Evolutionary conservation across 371 early-diverging fungal species (phyloP), one percentile per base, ranked within the genome.

Genomic region (Thermomucor indicae-seudaticae): DNA sequence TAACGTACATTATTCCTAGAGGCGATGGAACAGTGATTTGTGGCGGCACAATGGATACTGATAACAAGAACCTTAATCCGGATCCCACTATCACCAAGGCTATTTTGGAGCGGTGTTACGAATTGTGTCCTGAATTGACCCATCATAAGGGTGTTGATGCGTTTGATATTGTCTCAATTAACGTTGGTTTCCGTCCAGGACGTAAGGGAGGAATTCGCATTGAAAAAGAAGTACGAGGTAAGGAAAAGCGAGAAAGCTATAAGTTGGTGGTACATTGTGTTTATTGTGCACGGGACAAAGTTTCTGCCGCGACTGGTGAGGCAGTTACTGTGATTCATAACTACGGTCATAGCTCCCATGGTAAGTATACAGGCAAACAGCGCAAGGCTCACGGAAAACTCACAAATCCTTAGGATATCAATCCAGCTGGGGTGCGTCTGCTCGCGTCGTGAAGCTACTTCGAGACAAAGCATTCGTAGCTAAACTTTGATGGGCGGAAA

Each of bases 1-100:
- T 80, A 48, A 82, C 85, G 22, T 93, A 93, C 64, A 75, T 92
- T 22, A 93, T 93, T 52, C 91, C 93, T 11, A 75, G 91, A 14
- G 70, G 77, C 10, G 85, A 87, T 57, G 91, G 91, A 1, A 75
- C 76, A 27, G 89, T 89, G n/a, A 78, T 91, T 29, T 75, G 90
- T 10, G 93, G 93, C 32, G 69, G 69, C 22, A 66, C 71, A 19
- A 49, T 68, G 34, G 68, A 70, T 49, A 44, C 49, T 12, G 58
- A 30, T 7, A 70, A 75, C 41, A 51, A 49, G 19, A 41, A 54
- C 12, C 58, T 64, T n/a, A 47, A 47, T 22, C 58, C 69, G 8
- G 69, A 75, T 53, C 51, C 53, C 17, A 55, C 44, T 2, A 48
- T 71, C n/a, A 58, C 71, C 24, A 62, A 68, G 34, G 37, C 32